A percentile compares a stretch with the other conserved stretches of the same genome.
Evolutionary conservation across 2,329 filamentous ascomycete species (phyloP).

Genomic region (Pseudohalonectria lignicola): DNA sequence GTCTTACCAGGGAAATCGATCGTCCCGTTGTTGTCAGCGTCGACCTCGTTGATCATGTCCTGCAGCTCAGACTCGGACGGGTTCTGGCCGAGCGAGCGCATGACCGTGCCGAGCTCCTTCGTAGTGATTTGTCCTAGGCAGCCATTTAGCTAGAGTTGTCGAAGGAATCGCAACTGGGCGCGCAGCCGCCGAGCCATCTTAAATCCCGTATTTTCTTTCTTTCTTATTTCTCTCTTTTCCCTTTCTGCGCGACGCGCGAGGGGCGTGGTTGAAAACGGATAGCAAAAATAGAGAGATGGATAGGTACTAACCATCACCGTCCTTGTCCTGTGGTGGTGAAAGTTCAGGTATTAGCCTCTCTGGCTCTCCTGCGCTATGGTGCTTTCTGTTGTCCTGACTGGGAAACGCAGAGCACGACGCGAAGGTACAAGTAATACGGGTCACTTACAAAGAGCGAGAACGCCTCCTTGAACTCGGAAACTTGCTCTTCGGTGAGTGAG

Average conservation of each 20-base stretch:
- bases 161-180: too few relatives aligned
- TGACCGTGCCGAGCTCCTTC: conserved; percentile 82
- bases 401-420: too few relatives aligned
- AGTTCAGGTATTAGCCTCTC: too few relatives aligned
- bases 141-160: too few relatives aligned
- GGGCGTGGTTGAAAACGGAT: too few relatives aligned
- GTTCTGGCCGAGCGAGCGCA: conserved; percentile 84
- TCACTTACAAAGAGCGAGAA: conserved; percentile 96
- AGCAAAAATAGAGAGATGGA: too few relatives aligned
- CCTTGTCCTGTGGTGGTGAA: conserved; percentile 13
- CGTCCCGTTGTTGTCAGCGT: conserved; percentile 86
- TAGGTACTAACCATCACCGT: conserved; percentile 14
- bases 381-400: too few relatives aligned
- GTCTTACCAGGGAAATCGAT: conserved; percentile 78
- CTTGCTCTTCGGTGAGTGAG: conserved; percentile 98
- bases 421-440: conserved; percentile 9
- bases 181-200: too few relatives aligned
- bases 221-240: too few relatives aligned
- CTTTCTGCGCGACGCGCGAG: too few relatives aligned
- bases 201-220: too few relatives aligned
- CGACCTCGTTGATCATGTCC: conserved; percentile 92
- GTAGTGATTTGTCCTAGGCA: conserved; percentile 74
- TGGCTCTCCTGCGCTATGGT: too few relatives aligned
- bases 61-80: conserved; percentile 82
- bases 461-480: conserved; percentile 99